A percentile compares a stretch with the other conserved stretches of the same genome.
Evolutionary conservation across 768 basidiomycete species (phyloP).

Genomic region (Peribolospora baueri): DNA sequence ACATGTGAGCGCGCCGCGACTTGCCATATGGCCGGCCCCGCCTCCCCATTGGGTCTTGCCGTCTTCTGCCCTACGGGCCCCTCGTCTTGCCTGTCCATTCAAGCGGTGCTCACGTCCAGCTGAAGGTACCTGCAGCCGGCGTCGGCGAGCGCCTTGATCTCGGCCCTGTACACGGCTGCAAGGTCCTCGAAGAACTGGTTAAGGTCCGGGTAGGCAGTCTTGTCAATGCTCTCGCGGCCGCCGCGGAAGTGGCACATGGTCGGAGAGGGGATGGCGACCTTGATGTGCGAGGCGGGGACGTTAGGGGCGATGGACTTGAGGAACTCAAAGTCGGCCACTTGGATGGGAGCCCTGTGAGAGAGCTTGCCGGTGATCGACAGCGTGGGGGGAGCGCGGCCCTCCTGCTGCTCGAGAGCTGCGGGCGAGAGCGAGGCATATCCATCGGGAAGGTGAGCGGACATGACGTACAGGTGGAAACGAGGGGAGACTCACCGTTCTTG

Average conservation of each 20-base stretch:
- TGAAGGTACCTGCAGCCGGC: slow-evolving; percentile 11
- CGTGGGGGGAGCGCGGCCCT: slow-evolving; percentile 1
- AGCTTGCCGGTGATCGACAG: slow-evolving; percentile 12
- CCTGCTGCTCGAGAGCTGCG: too few species aligned
- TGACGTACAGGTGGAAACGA: too few species aligned
- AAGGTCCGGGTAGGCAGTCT: slow-evolving; percentile 8
- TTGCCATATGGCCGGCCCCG: too few species aligned
- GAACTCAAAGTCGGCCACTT: slow-evolving; percentile 15
- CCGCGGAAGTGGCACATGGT: slow-evolving; percentile 15
- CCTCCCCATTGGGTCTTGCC: too few species aligned
- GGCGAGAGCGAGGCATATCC: too few species aligned
- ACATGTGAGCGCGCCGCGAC: too few species aligned
- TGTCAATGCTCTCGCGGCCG: slow-evolving; percentile 8
- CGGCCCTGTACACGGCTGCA: slow-evolving; percentile 7
- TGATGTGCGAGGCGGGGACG: slow-evolving; percentile 8
- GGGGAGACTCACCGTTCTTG: background rate
- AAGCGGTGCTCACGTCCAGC: slow-evolving; percentile 1
- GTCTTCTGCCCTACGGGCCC: too few species aligned
- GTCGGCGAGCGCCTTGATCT: slow-evolving; percentile 8
- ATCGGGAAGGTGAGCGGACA: too few species aligned
- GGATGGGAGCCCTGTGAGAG: slow-evolving; percentile 9
- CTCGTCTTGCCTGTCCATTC: too few species aligned
- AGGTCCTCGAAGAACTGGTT: slow-evolving; percentile 13
- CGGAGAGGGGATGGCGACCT: slow-evolving; percentile 16
- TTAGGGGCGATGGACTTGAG: slow-evolving; percentile 4